Conservation (phyloP, 139 green algal species). For the Closterium sp. region DNA sequence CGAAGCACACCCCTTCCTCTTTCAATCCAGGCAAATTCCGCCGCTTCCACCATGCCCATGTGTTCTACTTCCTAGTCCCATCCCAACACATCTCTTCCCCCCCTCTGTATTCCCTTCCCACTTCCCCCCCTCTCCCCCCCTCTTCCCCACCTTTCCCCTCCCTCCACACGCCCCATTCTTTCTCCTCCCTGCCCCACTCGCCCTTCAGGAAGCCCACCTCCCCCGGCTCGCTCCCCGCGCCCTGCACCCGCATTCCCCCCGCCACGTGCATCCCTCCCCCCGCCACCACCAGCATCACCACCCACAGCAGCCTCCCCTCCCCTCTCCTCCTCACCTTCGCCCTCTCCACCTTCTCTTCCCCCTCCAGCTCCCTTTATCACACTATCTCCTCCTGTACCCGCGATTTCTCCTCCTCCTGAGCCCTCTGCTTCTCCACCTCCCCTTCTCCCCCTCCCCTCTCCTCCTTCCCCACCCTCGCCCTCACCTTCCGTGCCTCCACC, state of each 20-base stretch:
- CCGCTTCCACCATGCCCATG: no score
- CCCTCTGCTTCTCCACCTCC: not conserved
- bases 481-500: not conserved
- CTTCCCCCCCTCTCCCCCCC: no score
- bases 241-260: not conserved
- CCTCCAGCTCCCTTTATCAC: not conserved
- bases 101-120: not conserved
- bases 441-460: not conserved
- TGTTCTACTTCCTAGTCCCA: no score
- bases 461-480: not conserved
- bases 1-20: not conserved
- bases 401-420: not conserved
- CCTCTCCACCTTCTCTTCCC: not conserved
- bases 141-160: not conserved
- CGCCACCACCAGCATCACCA: not conserved
- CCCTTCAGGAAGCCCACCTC: not conserved
- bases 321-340: not conserved
- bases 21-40: no score
- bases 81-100: not conserved
- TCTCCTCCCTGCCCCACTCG: not conserved
- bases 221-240: not conserved
- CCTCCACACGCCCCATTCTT: not conserved
- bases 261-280: not conserved
- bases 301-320: not conserved
- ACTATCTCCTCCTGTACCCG: not conserved